phyloP scores from a whole-genome alignment of 371 early-diverging fungal species.

The Sporodiniella umbellata region DNA sequence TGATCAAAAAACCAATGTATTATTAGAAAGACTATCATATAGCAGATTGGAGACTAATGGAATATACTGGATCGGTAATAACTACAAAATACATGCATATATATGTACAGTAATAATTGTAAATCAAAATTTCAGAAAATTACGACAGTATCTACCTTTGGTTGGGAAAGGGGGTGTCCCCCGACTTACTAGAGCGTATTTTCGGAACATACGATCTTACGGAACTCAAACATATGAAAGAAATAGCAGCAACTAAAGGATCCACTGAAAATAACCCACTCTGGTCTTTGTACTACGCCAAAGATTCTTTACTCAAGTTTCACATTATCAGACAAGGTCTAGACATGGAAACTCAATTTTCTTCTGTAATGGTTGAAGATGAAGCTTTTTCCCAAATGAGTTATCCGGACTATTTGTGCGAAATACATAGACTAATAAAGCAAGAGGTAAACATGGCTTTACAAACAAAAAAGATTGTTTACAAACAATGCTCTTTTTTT shows the following conservation, averaged over 20 bases:
- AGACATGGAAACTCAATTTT: slow-evolving; percentile 68
- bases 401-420: slow-evolving; percentile 91
- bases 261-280: slow-evolving; percentile 1
- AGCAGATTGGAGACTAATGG: slow-evolving; percentile 69
- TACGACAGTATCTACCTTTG: slow-evolving; percentile 24
- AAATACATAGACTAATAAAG: slow-evolving; percentile 86
- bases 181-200: slow-evolving; percentile 14
- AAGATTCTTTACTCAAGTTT: slow-evolving; percentile 31
- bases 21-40: slow-evolving; percentile 72
- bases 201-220: slow-evolving; percentile 20
- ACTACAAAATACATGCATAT: background rate
- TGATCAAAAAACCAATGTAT: slow-evolving; percentile 5
- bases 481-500: background rate
- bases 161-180: slow-evolving; percentile 26
- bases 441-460: slow-evolving; percentile 55
- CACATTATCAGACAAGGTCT: slow-evolving; percentile 59
- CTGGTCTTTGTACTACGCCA: background rate
- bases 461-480: too few relatives aligned
- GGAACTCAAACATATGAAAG: slow-evolving; percentile 16
- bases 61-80: slow-evolving; percentile 59
- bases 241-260: slow-evolving; percentile 2
- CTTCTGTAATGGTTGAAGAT: slow-evolving; percentile 71
- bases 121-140: slow-evolving; percentile 21
- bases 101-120: background rate
- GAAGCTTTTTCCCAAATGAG: slow-evolving; percentile 79